Conservation (phyloP, 768 basidiomycete genomes). For the Boletus rubropictus region DNA sequence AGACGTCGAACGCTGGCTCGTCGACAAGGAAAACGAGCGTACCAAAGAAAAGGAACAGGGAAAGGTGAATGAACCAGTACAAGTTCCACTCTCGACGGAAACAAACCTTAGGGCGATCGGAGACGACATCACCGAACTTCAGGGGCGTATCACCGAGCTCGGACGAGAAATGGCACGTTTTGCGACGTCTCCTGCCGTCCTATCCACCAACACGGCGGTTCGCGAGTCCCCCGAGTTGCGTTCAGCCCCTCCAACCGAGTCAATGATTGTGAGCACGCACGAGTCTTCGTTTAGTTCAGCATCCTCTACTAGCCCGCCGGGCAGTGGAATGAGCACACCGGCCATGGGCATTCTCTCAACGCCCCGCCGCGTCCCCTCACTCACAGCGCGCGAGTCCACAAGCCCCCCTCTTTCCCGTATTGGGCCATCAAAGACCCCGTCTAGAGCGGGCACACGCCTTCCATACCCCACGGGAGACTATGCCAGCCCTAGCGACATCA, state of each 20-base stretch:
- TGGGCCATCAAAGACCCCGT: constrained; percentile 29
- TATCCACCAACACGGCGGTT: constrained; percentile 43
- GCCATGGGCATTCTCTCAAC: constrained; percentile 19
- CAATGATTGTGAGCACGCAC: constrained; percentile 36
- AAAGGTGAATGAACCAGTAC: neutral
- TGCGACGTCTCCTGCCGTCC: constrained; percentile 42
- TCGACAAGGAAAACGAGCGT: constrained; percentile 70
- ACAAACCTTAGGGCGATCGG: constrained; percentile 49
- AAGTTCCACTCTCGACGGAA: constrained; percentile 17
- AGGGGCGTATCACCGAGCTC: constrained; percentile 66
- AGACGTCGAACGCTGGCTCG: constrained; percentile 86
- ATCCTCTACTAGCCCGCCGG: constrained; percentile 13
- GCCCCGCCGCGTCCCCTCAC: constrained; percentile 28
- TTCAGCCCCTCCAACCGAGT: constrained; percentile 42
- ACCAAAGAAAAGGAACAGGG: constrained; percentile 39
- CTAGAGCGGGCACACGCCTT: constrained; percentile 41
- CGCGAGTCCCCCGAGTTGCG: constrained; percentile 43
- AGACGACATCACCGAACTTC: constrained; percentile 67
- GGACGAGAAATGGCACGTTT: constrained; percentile 78
- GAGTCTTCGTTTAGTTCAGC: constrained; percentile 21
- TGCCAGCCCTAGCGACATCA: constrained; percentile 53
- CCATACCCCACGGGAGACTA: constrained; percentile 86
- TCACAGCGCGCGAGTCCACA: constrained; percentile 56
- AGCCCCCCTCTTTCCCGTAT: constrained; percentile 55
- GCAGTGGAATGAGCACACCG: constrained; percentile 11